Base-by-base conservation (phyloP, 352 stramenopile genomes). In the Pythium grandisporangium region DNA sequence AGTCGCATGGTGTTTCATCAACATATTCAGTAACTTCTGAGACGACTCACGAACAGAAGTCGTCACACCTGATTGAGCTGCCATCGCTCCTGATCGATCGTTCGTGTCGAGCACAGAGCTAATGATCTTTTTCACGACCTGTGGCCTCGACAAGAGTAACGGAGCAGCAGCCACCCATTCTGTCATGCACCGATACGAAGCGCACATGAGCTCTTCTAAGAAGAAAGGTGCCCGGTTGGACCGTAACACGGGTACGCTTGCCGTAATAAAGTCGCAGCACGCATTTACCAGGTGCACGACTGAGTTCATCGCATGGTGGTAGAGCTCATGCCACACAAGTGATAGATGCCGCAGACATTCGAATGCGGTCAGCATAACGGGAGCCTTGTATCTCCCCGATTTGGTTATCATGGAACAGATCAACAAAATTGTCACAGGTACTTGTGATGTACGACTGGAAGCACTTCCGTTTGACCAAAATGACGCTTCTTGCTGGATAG, bases 1-100 rank as follows among this genome's bases (percentile, higher is more conserved):
- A 1, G 73, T 74, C n/a, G 80, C 66, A 45, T 93, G 80, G 45
- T 91, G 77, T 48, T 93, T 93, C 69, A 93, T 85, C 25, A 93
- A 51, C 70, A 87, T 89, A 42, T 82, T 87, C 13, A 90, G 60
- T 8, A 93, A 44, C 39, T 87, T 82, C 44, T 90, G 75, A 7
- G 80, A 78, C 29, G 77, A 73, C 27, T 85, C 70, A 3, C 77
- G 80, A 10, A 83, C 72, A 6, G 72, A n/a, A n/a, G n/a, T n/a
- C n/a, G n/a, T n/a, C n/a, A n/a, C n/a, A n/a, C n/a, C n/a, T n/a
- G n/a, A n/a, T n/a, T n/a, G n/a, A 2, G 66, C 67, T 11, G 63
- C 62, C 38, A 78, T 73, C 14, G 75, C 82, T 30, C 82, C 72
- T 11, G 80, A 74, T 23, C 70, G 62, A 32, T 89, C 76, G 30